These are phyloP conservation scores for Tolypocladium sp. DNA, from an alignment of 2,329 filamentous ascomycete species.

Conservation along the genomic window DNA sequence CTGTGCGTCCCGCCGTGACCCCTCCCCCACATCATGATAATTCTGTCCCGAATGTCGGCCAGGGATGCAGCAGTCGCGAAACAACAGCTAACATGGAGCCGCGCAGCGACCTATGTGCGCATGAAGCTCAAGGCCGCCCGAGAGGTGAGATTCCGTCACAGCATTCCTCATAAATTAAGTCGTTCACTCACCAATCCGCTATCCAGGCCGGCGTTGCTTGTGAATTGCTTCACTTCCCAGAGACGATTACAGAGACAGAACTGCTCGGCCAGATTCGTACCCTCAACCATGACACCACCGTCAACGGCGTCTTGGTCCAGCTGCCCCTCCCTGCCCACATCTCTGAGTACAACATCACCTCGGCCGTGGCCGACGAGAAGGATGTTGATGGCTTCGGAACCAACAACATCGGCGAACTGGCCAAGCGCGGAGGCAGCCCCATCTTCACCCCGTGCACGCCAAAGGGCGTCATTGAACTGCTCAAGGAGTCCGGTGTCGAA, in stretches of 20 bases:
- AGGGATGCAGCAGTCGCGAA: neutral
- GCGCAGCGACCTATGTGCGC: slow-evolving; percentile 86
- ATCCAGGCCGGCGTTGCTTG: slow-evolving; percentile 80
- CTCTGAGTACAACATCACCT: slow-evolving; percentile 84
- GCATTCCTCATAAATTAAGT: neutral
- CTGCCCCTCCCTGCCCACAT: slow-evolving; percentile 83
- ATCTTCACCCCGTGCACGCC: slow-evolving; percentile 93
- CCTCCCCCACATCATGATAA: slow-evolving; percentile 10
- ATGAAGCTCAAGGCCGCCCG: slow-evolving; percentile 98
- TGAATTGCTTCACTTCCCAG: slow-evolving; percentile 75
- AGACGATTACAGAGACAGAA: slow-evolving; percentile 74
- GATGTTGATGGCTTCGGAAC: slow-evolving; percentile 97
- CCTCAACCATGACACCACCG: slow-evolving; percentile 76
- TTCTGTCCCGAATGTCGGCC: neutral
- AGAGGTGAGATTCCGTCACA: slow-evolving; percentile 50
- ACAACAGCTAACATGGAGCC: slow-evolving; percentile 12
- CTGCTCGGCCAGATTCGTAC: slow-evolving; percentile 71
- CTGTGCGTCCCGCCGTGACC: slow-evolving; percentile 36
- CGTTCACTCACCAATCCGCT: neutral
- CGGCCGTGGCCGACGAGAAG: slow-evolving; percentile 84
- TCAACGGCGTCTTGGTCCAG: slow-evolving; percentile 93
- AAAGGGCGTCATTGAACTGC: slow-evolving; percentile 90
- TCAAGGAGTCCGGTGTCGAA: slow-evolving; percentile 75
- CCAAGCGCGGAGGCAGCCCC: slow-evolving; percentile 85
- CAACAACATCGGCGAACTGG: slow-evolving; percentile 89